These are phyloP conservation scores for Closterium sp. DNA, from an alignment of 139 green algal genomes.

Conservation along the genomic window DNA sequence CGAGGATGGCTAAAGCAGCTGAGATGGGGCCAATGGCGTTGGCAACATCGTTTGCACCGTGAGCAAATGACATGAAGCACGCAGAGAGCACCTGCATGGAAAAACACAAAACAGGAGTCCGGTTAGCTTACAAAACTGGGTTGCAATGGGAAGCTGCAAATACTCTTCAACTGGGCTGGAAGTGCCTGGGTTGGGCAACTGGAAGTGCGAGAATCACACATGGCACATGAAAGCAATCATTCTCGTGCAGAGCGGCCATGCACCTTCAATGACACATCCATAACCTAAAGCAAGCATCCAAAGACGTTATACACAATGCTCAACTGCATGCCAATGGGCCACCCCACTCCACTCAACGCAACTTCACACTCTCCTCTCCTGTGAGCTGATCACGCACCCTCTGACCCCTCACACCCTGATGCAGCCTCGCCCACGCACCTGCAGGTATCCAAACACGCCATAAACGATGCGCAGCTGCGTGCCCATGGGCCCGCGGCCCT, in stretches of 20 bases:
- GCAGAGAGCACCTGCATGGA: constrained; percentile 79
- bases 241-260: neutral
- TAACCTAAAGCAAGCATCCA: constrained; percentile 54
- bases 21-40: constrained; percentile 65
- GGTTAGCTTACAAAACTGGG: neutral
- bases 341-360: neutral
- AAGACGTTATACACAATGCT: constrained; percentile 29
- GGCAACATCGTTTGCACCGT: constrained; percentile 57
- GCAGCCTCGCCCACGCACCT: constrained; percentile 51
- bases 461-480: constrained; percentile 43
- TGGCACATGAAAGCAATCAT: neutral
- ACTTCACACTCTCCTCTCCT: constrained; percentile 46
- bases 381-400: neutral
- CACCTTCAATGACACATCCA: neutral
- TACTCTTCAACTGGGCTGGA: too few species aligned
- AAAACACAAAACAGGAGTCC: neutral
- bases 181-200: too few species aligned
- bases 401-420: neutral
- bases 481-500: constrained; percentile 7
- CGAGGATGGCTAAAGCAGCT: constrained; percentile 44
- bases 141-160: too few species aligned
- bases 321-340: constrained; percentile 33
- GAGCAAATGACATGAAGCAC: constrained; percentile 75
- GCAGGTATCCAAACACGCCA: constrained; percentile 45
- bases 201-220: neutral